These are phyloP conservation scores for Ophiocordyceps unilateralis DNA, from an alignment of 2,329 filamentous ascomycete genomes.

Conservation along the genomic window DNA sequence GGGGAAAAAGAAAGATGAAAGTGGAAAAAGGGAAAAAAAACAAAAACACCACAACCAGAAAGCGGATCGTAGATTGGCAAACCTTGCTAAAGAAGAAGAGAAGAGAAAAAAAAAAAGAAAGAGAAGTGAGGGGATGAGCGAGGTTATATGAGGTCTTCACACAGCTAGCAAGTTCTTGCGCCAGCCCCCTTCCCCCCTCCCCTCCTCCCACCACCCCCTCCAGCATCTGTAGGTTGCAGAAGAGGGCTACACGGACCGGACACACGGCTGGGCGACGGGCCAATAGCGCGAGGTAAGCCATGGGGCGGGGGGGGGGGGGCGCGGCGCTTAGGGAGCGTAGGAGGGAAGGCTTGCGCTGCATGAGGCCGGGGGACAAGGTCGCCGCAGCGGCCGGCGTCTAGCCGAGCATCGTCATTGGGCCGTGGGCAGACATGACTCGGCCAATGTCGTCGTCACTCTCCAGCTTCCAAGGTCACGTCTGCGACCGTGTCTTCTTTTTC, in stretches of 20 bases:
- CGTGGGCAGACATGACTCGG: neutral
- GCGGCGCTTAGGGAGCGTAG: neutral
- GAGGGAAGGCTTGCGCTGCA: neutral
- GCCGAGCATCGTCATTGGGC: neutral
- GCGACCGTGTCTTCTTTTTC: too few relatives aligned
- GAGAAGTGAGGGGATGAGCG: neutral
- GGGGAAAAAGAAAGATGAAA: conserved; percentile 4
- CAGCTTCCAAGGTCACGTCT: too few relatives aligned
- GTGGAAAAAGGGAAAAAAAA: conserved; percentile 16
- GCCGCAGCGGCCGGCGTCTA: neutral
- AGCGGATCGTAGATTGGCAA: conserved; percentile 33
- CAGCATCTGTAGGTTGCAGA: neutral
- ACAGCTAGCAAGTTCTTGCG: too few relatives aligned
- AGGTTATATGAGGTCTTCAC: too few relatives aligned
- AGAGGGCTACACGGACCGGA: neutral
- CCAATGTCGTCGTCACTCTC: neutral
- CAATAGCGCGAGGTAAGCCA: neutral
- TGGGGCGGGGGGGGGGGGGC: neutral
- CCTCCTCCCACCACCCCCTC: too few relatives aligned
- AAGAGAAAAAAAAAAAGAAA: neutral
- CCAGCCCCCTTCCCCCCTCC: too few relatives aligned
- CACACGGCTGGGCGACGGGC: neutral
- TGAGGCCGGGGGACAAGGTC: neutral
- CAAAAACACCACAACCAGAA: conserved; percentile 22
- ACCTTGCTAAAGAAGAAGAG: conserved; percentile 49